A percentile compares a stretch with the other conserved stretches of the same genome.
These are phyloP conservation scores for Termitomyces titanicus DNA, from an alignment of 768 basidiomycete species.

Conservation along the genomic window DNA sequence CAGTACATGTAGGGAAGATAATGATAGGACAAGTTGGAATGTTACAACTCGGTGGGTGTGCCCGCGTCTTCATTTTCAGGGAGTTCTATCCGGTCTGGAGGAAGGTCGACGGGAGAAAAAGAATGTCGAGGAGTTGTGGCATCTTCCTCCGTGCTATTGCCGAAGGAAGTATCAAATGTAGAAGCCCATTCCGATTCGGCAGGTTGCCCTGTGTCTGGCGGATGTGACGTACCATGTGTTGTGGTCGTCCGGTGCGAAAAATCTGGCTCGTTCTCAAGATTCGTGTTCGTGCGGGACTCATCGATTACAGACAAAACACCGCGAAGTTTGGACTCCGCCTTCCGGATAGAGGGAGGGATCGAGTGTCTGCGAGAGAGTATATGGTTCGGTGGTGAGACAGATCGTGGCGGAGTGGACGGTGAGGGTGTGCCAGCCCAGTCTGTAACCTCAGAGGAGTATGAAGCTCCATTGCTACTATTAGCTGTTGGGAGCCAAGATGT, in stretches of 20 bases:
- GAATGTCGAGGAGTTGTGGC: constrained; percentile 47
- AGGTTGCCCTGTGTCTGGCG: constrained; percentile 25
- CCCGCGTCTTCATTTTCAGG: constrained; percentile 20
- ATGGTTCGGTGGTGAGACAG: constrained; percentile 44
- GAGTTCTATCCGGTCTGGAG: constrained; percentile 18
- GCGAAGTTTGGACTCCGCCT: constrained; percentile 65
- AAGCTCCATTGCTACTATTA: constrained; percentile 33
- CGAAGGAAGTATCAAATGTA: constrained; percentile 36
- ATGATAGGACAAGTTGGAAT: constrained; percentile 11
- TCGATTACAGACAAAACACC: constrained; percentile 72
- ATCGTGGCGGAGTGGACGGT: constrained; percentile 46
- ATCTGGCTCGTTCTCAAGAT: constrained; percentile 22
- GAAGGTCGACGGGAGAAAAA: constrained; percentile 16
- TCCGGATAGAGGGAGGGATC: constrained; percentile 44
- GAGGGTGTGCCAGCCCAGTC: constrained; percentile 52
- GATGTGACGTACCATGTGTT: constrained; percentile 19
- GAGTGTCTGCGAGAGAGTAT: constrained; percentile 45
- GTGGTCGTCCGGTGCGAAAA: constrained; percentile 18
- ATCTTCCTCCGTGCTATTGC: constrained; percentile 27
- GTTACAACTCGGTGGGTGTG: constrained; percentile 14
- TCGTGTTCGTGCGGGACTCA: constrained; percentile 44
- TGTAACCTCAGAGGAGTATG: constrained; percentile 48
- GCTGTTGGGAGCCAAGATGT: constrained; percentile 51
- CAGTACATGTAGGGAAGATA: constrained; percentile 14
- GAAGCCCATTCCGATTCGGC: constrained; percentile 35